Percentiles rank a stretch among this genome's conserved stretches.
Conservation (phyloP, 1,284 basidiomycete species). For the Neotropicomus parvogracilis region DNA sequence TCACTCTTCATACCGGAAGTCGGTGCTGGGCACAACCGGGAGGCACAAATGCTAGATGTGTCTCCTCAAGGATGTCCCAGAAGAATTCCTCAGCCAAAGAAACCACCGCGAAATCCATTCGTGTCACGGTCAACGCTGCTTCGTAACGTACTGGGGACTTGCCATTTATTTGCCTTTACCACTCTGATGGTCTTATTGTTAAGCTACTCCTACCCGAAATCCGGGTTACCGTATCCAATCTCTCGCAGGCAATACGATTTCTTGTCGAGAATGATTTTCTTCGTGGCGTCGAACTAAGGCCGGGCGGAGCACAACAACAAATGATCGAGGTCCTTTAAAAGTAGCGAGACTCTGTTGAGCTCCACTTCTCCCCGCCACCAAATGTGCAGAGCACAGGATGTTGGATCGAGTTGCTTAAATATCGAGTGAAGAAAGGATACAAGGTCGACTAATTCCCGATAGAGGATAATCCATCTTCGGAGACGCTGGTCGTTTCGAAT, state of each 20-base stretch:
- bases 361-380: not conserved
- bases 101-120: constrained; percentile 63
- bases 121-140: constrained; percentile 63
- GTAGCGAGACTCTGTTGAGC: constrained; percentile 14
- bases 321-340: constrained; percentile 59
- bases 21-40: not conserved
- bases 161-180: not conserved
- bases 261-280: constrained; percentile 92
- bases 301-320: constrained; percentile 73
- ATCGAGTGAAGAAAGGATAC: not conserved
- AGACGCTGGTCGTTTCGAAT: constrained; percentile 33
- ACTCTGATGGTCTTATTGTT: constrained; percentile 16
- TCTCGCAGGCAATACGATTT: constrained; percentile 92
- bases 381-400: not conserved
- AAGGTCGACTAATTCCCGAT: no score
- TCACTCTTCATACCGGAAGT: constrained; percentile 3
- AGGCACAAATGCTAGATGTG: constrained; percentile 1
- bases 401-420: not conserved
- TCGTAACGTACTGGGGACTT: constrained; percentile 53
- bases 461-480: constrained; percentile 26
- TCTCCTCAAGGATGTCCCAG: constrained; percentile 14
- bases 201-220: constrained; percentile 89
- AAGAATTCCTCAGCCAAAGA: constrained; percentile 48
- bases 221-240: constrained; percentile 84
- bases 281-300: constrained; percentile 73